A percentile compares a stretch with the other conserved stretches of the same genome.
Evolutionary conservation across 768 basidiomycete genomes (phyloP).

Genomic region (Mycena crocata): DNA sequence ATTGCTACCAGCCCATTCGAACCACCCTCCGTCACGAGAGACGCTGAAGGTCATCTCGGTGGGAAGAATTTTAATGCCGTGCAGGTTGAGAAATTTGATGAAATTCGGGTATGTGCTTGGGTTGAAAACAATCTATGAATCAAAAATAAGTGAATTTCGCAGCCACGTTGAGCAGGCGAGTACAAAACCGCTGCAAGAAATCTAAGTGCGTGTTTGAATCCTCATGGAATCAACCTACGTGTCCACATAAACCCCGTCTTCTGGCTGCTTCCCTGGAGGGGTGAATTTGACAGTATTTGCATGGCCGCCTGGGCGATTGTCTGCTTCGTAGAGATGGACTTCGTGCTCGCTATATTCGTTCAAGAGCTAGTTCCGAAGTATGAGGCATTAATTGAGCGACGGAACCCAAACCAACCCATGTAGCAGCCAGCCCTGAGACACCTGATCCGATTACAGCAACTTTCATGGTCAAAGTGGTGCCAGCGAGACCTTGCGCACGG

Average conservation of each 20-base stretch:
- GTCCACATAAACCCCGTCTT: constrained; percentile 67
- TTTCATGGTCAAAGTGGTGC: constrained; percentile 52
- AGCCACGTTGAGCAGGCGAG: constrained; percentile 32
- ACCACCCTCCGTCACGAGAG: constrained; percentile 73
- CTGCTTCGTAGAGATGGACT: constrained; percentile 81
- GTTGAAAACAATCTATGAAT: constrained; percentile 77
- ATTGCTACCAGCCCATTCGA: constrained; percentile 84
- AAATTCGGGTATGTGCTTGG: constrained; percentile 85
- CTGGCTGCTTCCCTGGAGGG: constrained; percentile 47
- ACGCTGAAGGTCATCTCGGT: constrained; percentile 87
- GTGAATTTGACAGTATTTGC: constrained; percentile 76
- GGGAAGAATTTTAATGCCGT: constrained; percentile 60
- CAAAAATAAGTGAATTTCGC: not conserved
- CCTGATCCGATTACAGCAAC: constrained; percentile 84
- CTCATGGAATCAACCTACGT: constrained; percentile 59
- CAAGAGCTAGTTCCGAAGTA: constrained; percentile 58
- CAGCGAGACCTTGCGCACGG: too few species aligned
- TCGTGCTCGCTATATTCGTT: constrained; percentile 81
- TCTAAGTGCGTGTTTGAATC: not conserved
- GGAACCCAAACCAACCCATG: constrained; percentile 64
- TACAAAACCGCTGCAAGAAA: constrained; percentile 66
- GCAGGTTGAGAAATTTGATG: constrained; percentile 69
- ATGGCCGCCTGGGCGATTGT: constrained; percentile 76
- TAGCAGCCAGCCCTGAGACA: constrained; percentile 81
- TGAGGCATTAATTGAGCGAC: not conserved